Conservation (phyloP, 805 yeast genomes). For the Starmerella cellae region DNA sequence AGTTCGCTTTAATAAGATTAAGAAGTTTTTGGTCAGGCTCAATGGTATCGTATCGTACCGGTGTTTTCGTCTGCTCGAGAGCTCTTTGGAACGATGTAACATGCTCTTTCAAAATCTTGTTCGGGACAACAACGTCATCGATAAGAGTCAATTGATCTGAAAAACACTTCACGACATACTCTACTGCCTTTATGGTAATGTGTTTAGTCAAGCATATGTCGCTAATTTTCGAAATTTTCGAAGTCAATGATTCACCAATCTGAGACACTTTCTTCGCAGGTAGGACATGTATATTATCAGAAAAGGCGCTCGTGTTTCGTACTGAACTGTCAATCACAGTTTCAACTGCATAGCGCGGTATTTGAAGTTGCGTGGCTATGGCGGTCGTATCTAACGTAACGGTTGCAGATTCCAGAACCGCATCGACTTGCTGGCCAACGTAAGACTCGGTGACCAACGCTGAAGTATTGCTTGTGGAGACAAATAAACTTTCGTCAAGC, state of each 20-base stretch:
- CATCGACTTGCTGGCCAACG: conserved; percentile 1
- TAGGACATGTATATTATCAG: conserved; percentile 5
- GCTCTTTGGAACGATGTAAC: background rate
- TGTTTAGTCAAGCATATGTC: conserved; percentile 6
- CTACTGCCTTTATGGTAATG: conserved; percentile 13
- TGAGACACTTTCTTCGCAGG: background rate
- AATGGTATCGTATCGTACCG: conserved; percentile 2
- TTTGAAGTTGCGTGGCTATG: conserved; percentile 3
- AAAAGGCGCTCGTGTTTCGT: conserved; percentile 25
- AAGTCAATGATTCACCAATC: background rate
- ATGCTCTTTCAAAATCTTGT: conserved; percentile 5
- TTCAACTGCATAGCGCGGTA: conserved; percentile 16
- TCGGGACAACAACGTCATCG: conserved; percentile 12
- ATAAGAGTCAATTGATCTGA: conserved; percentile 3
- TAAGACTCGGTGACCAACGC: conserved; percentile 5
- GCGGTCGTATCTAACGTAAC: conserved; percentile 2
- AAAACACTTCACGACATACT: conserved; percentile 5
- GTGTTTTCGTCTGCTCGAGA: conserved; percentile 9
- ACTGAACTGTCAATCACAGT: conserved; percentile 29
- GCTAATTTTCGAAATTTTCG: background rate
- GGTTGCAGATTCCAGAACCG: conserved; percentile 1
- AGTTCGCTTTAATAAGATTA: conserved; percentile 6
- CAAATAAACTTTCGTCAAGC: conserved; percentile 7
- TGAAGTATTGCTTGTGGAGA: background rate
- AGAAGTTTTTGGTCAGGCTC: conserved; percentile 9